Evolutionary conservation across 495 filamentous ascomycete species (phyloP).

Genomic region (Trichocladium antarcticum): DNA sequence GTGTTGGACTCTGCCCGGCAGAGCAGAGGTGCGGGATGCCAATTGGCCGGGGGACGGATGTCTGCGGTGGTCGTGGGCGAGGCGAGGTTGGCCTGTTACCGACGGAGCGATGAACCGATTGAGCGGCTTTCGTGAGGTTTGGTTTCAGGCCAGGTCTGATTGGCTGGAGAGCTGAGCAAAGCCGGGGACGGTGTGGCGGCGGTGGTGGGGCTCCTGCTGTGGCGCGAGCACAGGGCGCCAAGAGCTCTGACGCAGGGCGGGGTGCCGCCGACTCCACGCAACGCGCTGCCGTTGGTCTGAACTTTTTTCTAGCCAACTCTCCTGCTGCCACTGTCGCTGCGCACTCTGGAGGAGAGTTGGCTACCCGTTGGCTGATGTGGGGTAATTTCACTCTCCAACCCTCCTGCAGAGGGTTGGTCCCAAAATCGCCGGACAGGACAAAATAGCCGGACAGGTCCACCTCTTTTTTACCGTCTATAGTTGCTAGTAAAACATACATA

Average conservation of each 20-base stretch:
- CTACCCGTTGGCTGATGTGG: too few species aligned
- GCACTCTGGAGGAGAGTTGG: too few species aligned
- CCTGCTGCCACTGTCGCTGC: too few species aligned
- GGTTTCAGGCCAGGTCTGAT: conserved; percentile 20
- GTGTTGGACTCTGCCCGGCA: conserved; percentile 33
- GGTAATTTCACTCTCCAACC: too few species aligned
- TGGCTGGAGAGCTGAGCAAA: conserved; percentile 17
- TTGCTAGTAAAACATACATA: too few species aligned
- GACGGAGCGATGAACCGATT: conserved; percentile 8
- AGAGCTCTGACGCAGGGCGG: conserved; percentile 7
- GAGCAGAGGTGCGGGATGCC: conserved; percentile 35
- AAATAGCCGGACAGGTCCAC: too few species aligned
- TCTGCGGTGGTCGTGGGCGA: conserved; percentile 3
- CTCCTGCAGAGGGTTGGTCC: too few species aligned
- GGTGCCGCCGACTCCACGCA: too few species aligned
- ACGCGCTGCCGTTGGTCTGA: too few species aligned
- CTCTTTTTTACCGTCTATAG: too few species aligned
- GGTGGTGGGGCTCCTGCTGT: not conserved
- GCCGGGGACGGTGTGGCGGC: conserved; percentile 10
- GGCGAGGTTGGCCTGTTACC: conserved; percentile 11
- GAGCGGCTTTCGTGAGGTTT: conserved; percentile 23
- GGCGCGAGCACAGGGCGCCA: not conserved
- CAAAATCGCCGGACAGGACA: too few species aligned
- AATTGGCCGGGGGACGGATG: conserved; percentile 24
- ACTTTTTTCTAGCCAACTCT: too few species aligned